These are phyloP conservation scores for Mychonastes homosphaera DNA, from an alignment of 139 green algal species.

Conservation along the genomic window DNA sequence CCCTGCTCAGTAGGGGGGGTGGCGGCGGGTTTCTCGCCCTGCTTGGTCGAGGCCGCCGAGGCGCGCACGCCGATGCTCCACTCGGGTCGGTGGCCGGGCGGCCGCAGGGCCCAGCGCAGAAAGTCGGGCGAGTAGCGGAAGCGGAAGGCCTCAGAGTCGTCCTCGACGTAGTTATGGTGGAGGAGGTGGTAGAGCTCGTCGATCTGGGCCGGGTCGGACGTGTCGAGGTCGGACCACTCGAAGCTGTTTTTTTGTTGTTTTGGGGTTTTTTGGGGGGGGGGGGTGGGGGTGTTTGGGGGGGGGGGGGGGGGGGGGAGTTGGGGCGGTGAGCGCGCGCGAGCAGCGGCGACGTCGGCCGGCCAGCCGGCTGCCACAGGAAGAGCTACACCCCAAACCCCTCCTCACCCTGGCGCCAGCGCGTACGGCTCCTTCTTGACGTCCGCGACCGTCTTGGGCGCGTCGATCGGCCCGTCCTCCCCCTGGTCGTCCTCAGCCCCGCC, in stretches of 20 bases:
- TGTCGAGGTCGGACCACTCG: conserved; percentile 81
- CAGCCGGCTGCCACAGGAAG: too few species aligned
- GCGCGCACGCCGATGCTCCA: conserved; percentile 74
- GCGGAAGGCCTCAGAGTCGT: conserved; percentile 92
- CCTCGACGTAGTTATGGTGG: conserved; percentile 92
- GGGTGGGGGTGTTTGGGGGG: too few species aligned
- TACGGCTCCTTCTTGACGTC: conserved; percentile 78
- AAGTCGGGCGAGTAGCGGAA: conserved; percentile 58
- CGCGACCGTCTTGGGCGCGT: conserved; percentile 56
- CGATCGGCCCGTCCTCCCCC: conserved; percentile 68
- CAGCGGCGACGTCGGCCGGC: too few species aligned
- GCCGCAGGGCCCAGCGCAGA: conserved; percentile 81
- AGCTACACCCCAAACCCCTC: not conserved
- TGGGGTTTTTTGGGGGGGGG: too few species aligned
- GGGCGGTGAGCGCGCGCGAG: too few species aligned
- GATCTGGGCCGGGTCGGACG: conserved; percentile 45
- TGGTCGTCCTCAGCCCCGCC: conserved; percentile 6
- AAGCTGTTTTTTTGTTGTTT: too few species aligned
- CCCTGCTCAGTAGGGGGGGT: too few species aligned
- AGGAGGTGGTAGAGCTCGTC: conserved; percentile 85
- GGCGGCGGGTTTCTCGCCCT: too few species aligned
- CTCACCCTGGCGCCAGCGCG: conserved; percentile 56
- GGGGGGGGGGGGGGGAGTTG: too few species aligned
- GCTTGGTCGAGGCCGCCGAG: too few species aligned
- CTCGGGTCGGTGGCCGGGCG: conserved; percentile 62